Conservation (phyloP, 768 basidiomycete species). For the Lentinula aciculospora region DNA sequence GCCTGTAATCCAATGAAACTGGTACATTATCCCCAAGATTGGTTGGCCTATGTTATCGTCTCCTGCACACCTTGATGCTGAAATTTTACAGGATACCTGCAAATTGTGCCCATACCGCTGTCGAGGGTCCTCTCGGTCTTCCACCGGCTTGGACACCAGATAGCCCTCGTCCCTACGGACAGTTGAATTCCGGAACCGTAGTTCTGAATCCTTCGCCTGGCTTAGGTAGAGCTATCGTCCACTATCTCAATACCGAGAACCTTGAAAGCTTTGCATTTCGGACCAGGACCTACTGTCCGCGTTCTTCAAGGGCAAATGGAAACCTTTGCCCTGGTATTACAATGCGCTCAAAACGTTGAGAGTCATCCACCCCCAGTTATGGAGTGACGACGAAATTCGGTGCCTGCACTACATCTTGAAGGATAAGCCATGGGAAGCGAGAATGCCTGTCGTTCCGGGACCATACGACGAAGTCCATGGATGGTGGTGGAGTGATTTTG, state of each 20-base stretch:
- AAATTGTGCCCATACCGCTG: slow-evolving; percentile 80
- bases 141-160: slow-evolving; percentile 26
- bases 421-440: slow-evolving; percentile 81
- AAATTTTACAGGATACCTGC: slow-evolving; percentile 65
- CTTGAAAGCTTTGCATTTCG: slow-evolving; percentile 51
- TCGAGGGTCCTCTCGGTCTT: slow-evolving; percentile 36
- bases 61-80: not conserved
- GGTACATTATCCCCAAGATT: slow-evolving; percentile 83
- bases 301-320: slow-evolving; percentile 76
- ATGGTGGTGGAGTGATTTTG: slow-evolving; percentile 83
- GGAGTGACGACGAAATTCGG: slow-evolving; percentile 82
- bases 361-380: slow-evolving; percentile 62
- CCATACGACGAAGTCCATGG: slow-evolving; percentile 46
- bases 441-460: slow-evolving; percentile 32
- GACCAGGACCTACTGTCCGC: slow-evolving; percentile 90
- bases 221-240: slow-evolving; percentile 46
- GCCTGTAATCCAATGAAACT: slow-evolving; percentile 90
- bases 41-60: slow-evolving; percentile 40
- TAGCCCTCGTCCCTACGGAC: slow-evolving; percentile 71
- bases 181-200: slow-evolving; percentile 88
- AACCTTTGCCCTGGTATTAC: slow-evolving; percentile 78
- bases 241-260: slow-evolving; percentile 43
- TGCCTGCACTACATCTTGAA: slow-evolving; percentile 84
- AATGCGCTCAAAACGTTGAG: slow-evolving; percentile 91
- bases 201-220: slow-evolving; percentile 70